Conservation (phyloP, 108 stramenopile genomes). For the Schizochytrium sp. region DNA sequence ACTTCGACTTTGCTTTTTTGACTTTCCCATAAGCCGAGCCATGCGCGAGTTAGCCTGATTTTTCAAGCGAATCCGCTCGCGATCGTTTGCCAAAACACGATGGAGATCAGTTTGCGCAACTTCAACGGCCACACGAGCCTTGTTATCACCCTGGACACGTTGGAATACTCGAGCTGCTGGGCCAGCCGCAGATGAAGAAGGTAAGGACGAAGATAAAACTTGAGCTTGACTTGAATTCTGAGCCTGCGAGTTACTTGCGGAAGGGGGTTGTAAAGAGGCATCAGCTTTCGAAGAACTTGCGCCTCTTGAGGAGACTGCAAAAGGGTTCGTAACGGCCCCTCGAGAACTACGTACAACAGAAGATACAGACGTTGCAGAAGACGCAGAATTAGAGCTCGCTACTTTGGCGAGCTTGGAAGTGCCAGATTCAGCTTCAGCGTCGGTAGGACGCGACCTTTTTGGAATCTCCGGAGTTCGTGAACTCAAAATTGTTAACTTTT, state of each 20-base stretch:
- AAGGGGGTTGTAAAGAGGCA: too few species aligned
- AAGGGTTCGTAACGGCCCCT: too few species aligned
- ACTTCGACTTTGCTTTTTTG: background rate
- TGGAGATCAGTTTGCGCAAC: constrained; percentile 25
- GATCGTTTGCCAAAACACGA: background rate
- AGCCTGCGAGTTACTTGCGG: too few species aligned
- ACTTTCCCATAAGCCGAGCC: constrained; percentile 10
- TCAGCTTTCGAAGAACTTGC: too few species aligned
- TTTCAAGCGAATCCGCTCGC: constrained; percentile 24
- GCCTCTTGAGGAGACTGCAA: too few species aligned
- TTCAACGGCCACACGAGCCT: background rate
- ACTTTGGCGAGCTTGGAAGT: background rate
- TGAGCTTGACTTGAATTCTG: too few species aligned
- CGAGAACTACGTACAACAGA: too few species aligned
- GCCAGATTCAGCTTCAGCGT: background rate
- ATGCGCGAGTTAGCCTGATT: background rate
- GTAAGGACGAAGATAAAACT: too few species aligned
- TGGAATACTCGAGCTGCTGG: background rate
- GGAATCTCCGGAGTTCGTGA: background rate
- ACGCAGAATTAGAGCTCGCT: too few species aligned
- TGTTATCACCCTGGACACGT: background rate
- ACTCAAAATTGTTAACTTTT: background rate
- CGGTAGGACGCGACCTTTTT: background rate
- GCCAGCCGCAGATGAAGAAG: background rate
- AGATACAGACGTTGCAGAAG: too few species aligned